Percentiles rank a stretch among this genome's conserved stretches.
Evolutionary conservation across 768 basidiomycete species (phyloP).

Genomic region (Coprinopsis sp.): DNA sequence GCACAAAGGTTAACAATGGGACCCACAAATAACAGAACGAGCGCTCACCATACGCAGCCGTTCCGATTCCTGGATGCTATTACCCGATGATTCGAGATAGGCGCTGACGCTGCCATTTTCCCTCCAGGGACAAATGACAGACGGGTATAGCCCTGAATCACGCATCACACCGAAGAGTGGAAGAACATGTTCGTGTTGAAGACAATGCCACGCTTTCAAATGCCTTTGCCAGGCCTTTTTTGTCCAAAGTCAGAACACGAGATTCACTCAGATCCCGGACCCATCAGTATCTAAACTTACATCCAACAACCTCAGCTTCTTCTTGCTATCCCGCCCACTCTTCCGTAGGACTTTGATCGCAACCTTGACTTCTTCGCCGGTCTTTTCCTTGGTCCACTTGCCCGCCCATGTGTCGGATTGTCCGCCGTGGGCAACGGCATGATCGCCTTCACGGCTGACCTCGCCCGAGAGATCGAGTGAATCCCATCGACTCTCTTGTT

Average conservation of each 20-base stretch:
- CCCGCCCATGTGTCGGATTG: slow-evolving; percentile 42
- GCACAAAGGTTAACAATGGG: background rate
- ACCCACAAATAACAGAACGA: background rate
- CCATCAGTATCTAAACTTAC: slow-evolving; percentile 13
- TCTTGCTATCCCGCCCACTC: slow-evolving; percentile 26
- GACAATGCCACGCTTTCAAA: slow-evolving; percentile 18
- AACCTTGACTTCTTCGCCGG: slow-evolving; percentile 20
- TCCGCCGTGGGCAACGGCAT: slow-evolving; percentile 37
- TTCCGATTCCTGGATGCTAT: slow-evolving; percentile 29
- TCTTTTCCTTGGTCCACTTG: slow-evolving; percentile 23
- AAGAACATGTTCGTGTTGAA: slow-evolving; percentile 11
- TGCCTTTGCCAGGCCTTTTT: too few relatives aligned
- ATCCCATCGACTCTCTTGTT: too few relatives aligned
- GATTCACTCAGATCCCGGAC: background rate
- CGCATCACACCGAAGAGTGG: slow-evolving; percentile 8
- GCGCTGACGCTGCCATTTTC: slow-evolving; percentile 11
- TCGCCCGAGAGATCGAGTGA: slow-evolving; percentile 31
- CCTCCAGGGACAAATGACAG: slow-evolving; percentile 16
- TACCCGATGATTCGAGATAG: slow-evolving; percentile 20
- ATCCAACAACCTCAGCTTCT: slow-evolving; percentile 27
- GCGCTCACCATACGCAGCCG: slow-evolving; percentile 33
- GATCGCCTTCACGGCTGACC: slow-evolving; percentile 26
- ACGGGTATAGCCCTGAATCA: slow-evolving; percentile 9
- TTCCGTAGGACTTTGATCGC: slow-evolving; percentile 37
- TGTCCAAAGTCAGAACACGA: slow-evolving; percentile 25